Evolutionary conservation across 2,329 filamentous ascomycete genomes (phyloP), one percentile per base, ranked within the genome.

Genomic region (Aaosphaeria pasadenensis): DNA sequence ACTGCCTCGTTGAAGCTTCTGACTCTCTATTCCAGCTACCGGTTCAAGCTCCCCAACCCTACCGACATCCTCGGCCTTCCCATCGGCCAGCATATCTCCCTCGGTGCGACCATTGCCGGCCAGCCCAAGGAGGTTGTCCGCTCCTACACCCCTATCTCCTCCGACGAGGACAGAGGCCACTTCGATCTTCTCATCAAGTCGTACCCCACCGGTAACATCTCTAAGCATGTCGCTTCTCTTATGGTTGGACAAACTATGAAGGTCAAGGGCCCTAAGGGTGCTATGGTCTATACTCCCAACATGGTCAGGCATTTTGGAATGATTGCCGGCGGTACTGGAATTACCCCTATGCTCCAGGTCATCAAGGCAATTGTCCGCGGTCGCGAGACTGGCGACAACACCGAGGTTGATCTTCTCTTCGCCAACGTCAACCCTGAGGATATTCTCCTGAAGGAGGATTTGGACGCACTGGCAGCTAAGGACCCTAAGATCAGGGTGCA

Each of bases 151-250:
- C 70, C 70, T 32, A 69, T 71, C 32, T 71, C 70, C 42, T 72
- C 69, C 48, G 70, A 73, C 46, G 59, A 68, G 48, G 64, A 68
- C 70, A 85, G 87, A 47, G 94, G 94, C 71, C 87, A 89, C 80
- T 91, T 99, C 73, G 94, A 97, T 74, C 86, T 99, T 51, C 83
- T 99, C 62, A 91, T 99, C 80, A 99, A 99, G 81, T 91, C 91
- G 29, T 99, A 99, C 76, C 90, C 91, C 2, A 91, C 90, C 59
- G 94, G 94, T 63, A 97, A 97, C 79, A 97, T 99, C 79, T 95
- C 89, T 71, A 91, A 90, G 77, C 81, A 95, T 75, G 85, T 99
- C 76, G 89, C 90, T 42, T 85, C 83, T 9, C 82, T 99, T 53
- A 82, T 82, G 55, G 81, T 96, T 51, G 91, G 92, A 53, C 62